A percentile compares a stretch with the other conserved stretches of the same genome.
phyloP scores from a whole-genome alignment of 139 green algal genomes.

The Chlorella sorokiniana region DNA sequence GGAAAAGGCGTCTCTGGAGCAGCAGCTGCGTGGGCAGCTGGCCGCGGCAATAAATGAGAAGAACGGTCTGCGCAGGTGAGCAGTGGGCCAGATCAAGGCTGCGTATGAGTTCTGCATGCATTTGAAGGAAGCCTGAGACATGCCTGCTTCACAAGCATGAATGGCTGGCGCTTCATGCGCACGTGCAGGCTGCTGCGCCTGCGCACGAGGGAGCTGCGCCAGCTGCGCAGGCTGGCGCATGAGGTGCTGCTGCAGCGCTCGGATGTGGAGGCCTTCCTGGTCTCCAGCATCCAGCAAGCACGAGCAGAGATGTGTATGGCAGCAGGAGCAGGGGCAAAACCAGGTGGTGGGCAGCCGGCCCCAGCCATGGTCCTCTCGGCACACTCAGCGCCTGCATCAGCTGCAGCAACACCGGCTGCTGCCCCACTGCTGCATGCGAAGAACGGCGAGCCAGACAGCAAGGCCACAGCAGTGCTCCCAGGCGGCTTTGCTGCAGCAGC shows the following conservation, averaged over 20 bases:
- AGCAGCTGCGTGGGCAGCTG: constrained; percentile 37
- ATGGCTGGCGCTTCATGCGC: background rate
- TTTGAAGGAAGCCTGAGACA: too few relatives aligned
- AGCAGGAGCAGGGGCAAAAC: background rate
- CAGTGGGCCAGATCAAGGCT: background rate
- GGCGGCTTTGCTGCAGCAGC: background rate
- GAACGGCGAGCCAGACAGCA: too few relatives aligned
- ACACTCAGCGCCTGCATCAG: background rate
- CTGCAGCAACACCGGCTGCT: background rate
- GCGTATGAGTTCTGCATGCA: background rate
- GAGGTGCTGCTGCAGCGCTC: constrained; percentile 83
- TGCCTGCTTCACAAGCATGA: too few relatives aligned
- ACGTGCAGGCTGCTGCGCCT: constrained; percentile 48
- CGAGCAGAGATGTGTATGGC: background rate
- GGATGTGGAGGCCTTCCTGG: constrained; percentile 92
- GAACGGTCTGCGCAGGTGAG: constrained; percentile 26
- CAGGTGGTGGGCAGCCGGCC: too few relatives aligned
- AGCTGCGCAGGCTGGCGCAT: constrained; percentile 77
- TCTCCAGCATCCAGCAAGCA: constrained; percentile 76
- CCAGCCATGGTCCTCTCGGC: too few relatives aligned
- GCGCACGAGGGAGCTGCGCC: constrained; percentile 81
- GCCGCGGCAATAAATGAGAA: constrained; percentile 60
- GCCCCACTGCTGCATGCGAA: too few relatives aligned
- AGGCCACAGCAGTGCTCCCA: background rate
- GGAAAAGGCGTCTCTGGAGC: constrained; percentile 48